Evolutionary conservation across 441 rosid species (phyloP).

Genomic region (Erodium moschatum): DNA sequence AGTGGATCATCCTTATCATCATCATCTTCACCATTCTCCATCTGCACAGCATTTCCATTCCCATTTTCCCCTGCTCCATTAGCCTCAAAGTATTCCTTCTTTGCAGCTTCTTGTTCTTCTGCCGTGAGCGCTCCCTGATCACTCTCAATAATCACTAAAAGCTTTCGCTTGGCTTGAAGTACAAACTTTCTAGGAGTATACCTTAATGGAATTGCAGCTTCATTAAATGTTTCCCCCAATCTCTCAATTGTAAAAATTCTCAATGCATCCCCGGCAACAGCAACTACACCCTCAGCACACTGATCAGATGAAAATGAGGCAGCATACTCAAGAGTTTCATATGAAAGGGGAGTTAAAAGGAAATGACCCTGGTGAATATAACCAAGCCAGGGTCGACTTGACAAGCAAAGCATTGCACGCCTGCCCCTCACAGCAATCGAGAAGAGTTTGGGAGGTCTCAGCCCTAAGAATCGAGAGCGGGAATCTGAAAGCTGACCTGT

Average conservation of each 20-base stretch:
- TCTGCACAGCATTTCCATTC: slow-evolving; percentile 43
- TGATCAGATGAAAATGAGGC: slow-evolving; percentile 97
- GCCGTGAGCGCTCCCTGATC: slow-evolving; percentile 91
- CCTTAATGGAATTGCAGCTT: slow-evolving; percentile 75
- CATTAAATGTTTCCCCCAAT: slow-evolving; percentile 88
- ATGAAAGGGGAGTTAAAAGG: slow-evolving; percentile 84
- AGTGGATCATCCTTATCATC: slow-evolving; percentile 75
- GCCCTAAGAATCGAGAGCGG: slow-evolving; percentile 80
- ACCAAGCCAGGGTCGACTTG: slow-evolving; percentile 98
- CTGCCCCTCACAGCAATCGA: slow-evolving; percentile 72
- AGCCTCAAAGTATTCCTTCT: slow-evolving; percentile 75
- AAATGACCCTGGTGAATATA: slow-evolving; percentile 93
- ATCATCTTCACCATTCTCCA: slow-evolving; percentile 88
- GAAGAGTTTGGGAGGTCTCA: slow-evolving; percentile 84
- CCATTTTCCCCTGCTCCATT: slow-evolving; percentile 79
- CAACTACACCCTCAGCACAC: slow-evolving; percentile 94
- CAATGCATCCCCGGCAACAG: slow-evolving; percentile 90
- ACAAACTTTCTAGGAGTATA: slow-evolving; percentile 93
- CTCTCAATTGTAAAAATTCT: slow-evolving; percentile 85
- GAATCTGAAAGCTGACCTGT: slow-evolving; percentile 97
- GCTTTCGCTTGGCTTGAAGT: slow-evolving; percentile 62
- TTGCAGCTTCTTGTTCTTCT: slow-evolving; percentile 92
- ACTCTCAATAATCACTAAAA: slow-evolving; percentile 74
- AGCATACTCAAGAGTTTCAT: slow-evolving; percentile 87
- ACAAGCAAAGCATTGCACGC: slow-evolving; percentile 84